Conservation (phyloP, 2,329 filamentous ascomycete genomes). For the Scedosporium boydii region DNA sequence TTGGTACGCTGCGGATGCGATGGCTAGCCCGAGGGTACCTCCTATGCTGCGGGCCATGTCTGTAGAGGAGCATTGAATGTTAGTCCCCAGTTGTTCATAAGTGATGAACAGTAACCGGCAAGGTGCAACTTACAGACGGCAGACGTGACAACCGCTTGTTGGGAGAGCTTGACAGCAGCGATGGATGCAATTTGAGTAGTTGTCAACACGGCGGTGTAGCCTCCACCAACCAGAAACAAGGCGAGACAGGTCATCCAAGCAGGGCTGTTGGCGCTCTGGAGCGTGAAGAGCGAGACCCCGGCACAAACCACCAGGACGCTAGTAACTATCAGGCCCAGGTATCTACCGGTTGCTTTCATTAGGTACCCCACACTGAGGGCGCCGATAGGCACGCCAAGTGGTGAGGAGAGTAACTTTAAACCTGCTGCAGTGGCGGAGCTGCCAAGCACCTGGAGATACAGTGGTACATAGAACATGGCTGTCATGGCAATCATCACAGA, state of each 20-base stretch:
- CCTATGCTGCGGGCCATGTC: constrained; percentile 36
- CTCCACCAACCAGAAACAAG: constrained; percentile 59
- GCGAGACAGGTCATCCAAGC: constrained; percentile 48
- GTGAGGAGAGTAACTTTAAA: constrained; percentile 62
- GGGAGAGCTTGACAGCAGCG: constrained; percentile 68
- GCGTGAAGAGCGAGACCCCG: constrained; percentile 38
- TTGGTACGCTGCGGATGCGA: constrained; percentile 72
- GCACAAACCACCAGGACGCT: constrained; percentile 34
- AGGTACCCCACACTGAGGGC: constrained; percentile 61
- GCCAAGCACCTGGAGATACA: constrained; percentile 74
- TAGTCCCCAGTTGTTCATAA: constrained; percentile 7
- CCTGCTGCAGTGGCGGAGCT: constrained; percentile 61
- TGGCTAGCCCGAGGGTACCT: constrained; percentile 37
- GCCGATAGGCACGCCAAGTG: constrained; percentile 60
- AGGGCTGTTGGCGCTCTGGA: too few relatives aligned
- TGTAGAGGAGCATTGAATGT: constrained; percentile 10
- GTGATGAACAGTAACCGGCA: constrained; percentile 8
- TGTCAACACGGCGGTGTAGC: constrained; percentile 75
- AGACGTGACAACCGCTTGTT: constrained; percentile 81
- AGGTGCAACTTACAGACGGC: constrained; percentile 48
- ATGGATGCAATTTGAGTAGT: constrained; percentile 74
- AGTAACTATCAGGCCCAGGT: constrained; percentile 47
- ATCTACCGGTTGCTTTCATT: constrained; percentile 72
- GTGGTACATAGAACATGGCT: constrained; percentile 68
- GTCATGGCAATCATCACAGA: constrained; percentile 66